Evolutionary conservation across 495 filamentous ascomycete genomes (phyloP).

Genomic region (Penicillium arizonense): DNA sequence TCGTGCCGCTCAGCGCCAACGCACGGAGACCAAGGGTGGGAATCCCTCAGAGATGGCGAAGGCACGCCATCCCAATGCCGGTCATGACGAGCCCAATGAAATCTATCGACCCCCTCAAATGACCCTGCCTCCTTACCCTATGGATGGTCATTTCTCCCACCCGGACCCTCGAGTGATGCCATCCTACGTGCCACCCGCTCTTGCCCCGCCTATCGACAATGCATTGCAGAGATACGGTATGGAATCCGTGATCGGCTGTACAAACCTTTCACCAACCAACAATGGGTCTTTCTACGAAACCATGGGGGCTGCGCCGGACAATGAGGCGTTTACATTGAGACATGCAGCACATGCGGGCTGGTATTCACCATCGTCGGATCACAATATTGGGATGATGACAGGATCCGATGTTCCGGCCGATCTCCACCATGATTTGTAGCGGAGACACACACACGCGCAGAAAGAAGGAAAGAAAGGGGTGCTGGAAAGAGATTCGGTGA

Average conservation of each 20-base stretch:
- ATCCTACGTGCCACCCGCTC: not conserved
- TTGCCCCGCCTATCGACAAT: slow-evolving; percentile 6
- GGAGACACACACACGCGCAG: not conserved
- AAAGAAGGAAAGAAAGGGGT: slow-evolving; percentile 1
- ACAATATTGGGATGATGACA: slow-evolving; percentile 17
- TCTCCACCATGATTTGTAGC: slow-evolving; percentile 22
- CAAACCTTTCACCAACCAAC: slow-evolving; percentile 18
- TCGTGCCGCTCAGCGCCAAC: slow-evolving; percentile 49
- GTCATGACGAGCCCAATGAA: slow-evolving; percentile 15
- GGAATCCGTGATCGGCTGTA: slow-evolving; percentile 26
- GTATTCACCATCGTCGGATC: slow-evolving; percentile 4
- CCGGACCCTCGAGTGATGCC: not conserved
- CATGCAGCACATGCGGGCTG: slow-evolving; percentile 14
- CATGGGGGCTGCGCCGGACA: slow-evolving; percentile 9
- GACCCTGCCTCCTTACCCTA: too few species aligned
- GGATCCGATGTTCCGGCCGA: slow-evolving; percentile 17
- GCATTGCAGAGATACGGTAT: slow-evolving; percentile 19
- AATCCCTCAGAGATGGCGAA: slow-evolving; percentile 38
- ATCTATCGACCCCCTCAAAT: slow-evolving; percentile 5
- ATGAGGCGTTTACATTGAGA: slow-evolving; percentile 17
- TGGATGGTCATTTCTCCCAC: too few species aligned
- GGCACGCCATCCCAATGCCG: not conserved
- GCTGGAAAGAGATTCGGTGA: not conserved
- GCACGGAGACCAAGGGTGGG: slow-evolving; percentile 56
- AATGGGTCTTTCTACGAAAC: slow-evolving; percentile 25